Base-by-base conservation (phyloP, 495 filamentous ascomycete species). In the Pyrenula massariospora region DNA sequence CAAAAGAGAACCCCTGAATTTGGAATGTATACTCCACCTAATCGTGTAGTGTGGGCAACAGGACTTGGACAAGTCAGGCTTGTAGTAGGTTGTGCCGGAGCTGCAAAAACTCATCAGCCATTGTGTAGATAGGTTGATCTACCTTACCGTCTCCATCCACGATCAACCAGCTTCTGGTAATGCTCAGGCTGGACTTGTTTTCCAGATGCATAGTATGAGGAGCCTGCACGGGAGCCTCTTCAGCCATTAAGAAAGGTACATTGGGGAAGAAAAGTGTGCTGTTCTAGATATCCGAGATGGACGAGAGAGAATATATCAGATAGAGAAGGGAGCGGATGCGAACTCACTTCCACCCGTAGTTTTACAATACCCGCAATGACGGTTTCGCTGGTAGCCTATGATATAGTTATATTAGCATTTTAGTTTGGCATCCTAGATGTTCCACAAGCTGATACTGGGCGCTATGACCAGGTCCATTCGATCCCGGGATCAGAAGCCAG, bases 31-130 rank as follows among this genome's bases (percentile, higher is more conserved):
- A 51, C 64, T 25, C 67, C 31, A 83, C 83, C 93, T 84, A 60
- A 97, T 84, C 1, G 91, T 94, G 68, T 97, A 96, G 59, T 95
- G 89, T n/a, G 91, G 89, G 66, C 93, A 98, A 65, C 93, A 98
- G 56, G 89, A 88, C 56, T 83, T 72, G 50, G 72, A 78, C 62
- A 85, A 81, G 68, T 97, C 89, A 55, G 89, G 93, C 61, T 93
- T 89, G 74, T 98, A 98, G 60, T 96, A 79, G n/a, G 92, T 74
- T n/a, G 75, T 81, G 10, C 85, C 85, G 48, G 85, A 87, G 67
- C 84, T 86, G 57, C 53, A 62, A 54, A 52, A 50, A 48, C 48
- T 47, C 47, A 48, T 55, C 25, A 56, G 47, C 23, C 11, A 24
- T 24, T 51, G 20, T 21, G 12, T 59, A 11, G 47, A 66, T 42